Conservation (phyloP, 1,139 yeast species). For the Nakaseomyces nivariensis region DNA sequence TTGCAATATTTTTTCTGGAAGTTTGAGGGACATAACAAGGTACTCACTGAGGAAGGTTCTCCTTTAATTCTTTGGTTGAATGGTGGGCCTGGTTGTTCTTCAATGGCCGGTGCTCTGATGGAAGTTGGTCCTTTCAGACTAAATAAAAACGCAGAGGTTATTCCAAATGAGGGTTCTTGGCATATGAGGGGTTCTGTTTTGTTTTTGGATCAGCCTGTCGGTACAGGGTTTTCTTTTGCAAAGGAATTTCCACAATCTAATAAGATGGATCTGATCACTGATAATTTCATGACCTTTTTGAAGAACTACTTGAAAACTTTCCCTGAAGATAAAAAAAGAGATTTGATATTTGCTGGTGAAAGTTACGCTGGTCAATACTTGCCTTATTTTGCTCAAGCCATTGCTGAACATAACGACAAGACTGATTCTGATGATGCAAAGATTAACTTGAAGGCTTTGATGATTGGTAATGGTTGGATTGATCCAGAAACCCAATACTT, state of each 20-base stretch:
- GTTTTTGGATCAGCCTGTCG: conserved; percentile 91
- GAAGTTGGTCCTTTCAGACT: conserved; percentile 87
- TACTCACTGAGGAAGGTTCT: conserved; percentile 8
- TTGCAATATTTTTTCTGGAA: conserved; percentile 80
- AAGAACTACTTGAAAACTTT: conserved; percentile 58
- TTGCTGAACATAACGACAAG: conserved; percentile 41
- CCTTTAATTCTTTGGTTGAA: conserved; percentile 75
- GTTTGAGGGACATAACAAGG: conserved; percentile 30
- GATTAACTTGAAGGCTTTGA: conserved; percentile 51
- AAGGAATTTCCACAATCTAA: conserved; percentile 29
- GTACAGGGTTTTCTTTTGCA: conserved; percentile 75
- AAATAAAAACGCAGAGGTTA: conserved; percentile 34
- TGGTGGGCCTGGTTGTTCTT: conserved; percentile 97
- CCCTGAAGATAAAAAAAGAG: conserved; percentile 60
- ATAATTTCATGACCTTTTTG: conserved; percentile 56
- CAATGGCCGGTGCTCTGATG: conserved; percentile 94
- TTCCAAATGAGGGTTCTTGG: conserved; percentile 73
- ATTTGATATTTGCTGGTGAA: conserved; percentile 81
- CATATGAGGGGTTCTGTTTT: conserved; percentile 66
- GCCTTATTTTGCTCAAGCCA: conserved; percentile 69
- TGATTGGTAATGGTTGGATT: conserved; percentile 96
- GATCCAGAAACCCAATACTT: conserved; percentile 79
- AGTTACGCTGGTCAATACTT: conserved; percentile 96
- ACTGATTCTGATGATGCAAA: conserved; percentile 15
- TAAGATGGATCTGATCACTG: conserved; percentile 50